These are phyloP conservation scores for Corylus heterophylla DNA, from an alignment of 306 rosid genomes.

Conservation along the genomic window DNA sequence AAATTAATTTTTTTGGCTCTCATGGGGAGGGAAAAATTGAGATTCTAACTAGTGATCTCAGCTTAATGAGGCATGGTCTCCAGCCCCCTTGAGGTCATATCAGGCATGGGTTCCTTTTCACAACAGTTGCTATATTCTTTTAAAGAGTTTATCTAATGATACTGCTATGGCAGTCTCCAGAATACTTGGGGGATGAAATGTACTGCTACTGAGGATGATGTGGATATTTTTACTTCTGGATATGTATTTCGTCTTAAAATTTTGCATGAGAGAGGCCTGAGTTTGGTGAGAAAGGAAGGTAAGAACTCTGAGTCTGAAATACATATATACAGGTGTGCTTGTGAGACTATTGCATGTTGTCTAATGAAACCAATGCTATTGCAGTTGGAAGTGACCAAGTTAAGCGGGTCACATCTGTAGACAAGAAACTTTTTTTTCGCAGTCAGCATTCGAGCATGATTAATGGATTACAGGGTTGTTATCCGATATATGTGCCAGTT, in stretches of 20 bases:
- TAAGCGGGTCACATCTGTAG: constrained; percentile 55
- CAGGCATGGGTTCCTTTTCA: constrained; percentile 12
- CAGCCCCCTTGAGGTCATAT: not conserved
- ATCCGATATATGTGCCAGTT: constrained; percentile 74
- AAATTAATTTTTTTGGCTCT: too few species aligned
- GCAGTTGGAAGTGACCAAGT: constrained; percentile 60
- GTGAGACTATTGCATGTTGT: constrained; percentile 17
- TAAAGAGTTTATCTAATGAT: constrained; percentile 30
- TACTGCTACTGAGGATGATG: constrained; percentile 71
- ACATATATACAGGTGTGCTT: not conserved
- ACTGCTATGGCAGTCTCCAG: constrained; percentile 69
- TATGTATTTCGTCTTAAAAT: constrained; percentile 89
- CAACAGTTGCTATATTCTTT: constrained; percentile 22
- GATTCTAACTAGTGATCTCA: too few species aligned
- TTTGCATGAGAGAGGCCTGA: constrained; percentile 93
- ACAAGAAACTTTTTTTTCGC: constrained; percentile 64
- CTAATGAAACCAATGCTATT: constrained; percentile 31
- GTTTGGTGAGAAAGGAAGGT: constrained; percentile 67
- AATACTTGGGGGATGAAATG: constrained; percentile 72
- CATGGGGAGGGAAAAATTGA: too few species aligned
- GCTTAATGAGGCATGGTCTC: too few species aligned
- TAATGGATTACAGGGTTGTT: constrained; percentile 79
- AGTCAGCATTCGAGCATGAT: constrained; percentile 93
- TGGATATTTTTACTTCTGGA: constrained; percentile 79
- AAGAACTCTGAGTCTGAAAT: constrained; percentile 33